Base-by-base conservation (phyloP, 2,329 filamentous ascomycete genomes). In the Orbilia quercus region DNA sequence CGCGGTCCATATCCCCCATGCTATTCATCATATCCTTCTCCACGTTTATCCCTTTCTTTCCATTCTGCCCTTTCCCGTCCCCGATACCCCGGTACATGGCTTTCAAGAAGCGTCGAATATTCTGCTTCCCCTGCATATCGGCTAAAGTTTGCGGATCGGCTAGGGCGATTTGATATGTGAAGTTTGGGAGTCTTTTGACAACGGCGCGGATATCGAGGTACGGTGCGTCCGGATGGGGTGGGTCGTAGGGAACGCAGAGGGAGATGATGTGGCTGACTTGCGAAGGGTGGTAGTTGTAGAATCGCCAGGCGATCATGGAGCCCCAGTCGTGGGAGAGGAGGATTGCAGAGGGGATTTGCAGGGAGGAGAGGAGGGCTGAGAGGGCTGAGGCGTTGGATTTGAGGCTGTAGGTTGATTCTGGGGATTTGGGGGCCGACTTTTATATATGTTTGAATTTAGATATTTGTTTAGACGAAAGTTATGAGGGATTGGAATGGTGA, bases 271-370 rank as follows among this genome's bases (percentile, higher is more conserved):
- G 89, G 40, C 85, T 85, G 75, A 96, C 83, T 11, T 96, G 83
- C 42, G 88, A 82, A 0, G 91, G 91, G 78, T 92, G 84, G 85
- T 88, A 91, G 75, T 90, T 85, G 12, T 89, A 88, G 66, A 90
- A 82, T 62, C 92, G 87, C 84, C 91, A 96, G 60, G 90, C 89
- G 25, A 93, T 83, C 1, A 85, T 84, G 77, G 91, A 92, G 80
- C 94, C 94, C 77, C 94, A 97, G 81, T 98, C 94, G 82, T 97
- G 94, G 6, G 92, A 94, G 53, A 92, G 92, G 12, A 97, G 85
- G 65, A 97, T 89, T 78, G 96, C 89, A 51, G 80, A 83, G 45
- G 79, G 82, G 59, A 83, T 82, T 2, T 82, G 82, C 2, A 89
- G 80, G 38, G 89, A 84, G 70, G 82, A 82, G 5, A 90, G 87